Conservation (phyloP, 768 basidiomycete genomes). For the Lentinula guzmanii region DNA sequence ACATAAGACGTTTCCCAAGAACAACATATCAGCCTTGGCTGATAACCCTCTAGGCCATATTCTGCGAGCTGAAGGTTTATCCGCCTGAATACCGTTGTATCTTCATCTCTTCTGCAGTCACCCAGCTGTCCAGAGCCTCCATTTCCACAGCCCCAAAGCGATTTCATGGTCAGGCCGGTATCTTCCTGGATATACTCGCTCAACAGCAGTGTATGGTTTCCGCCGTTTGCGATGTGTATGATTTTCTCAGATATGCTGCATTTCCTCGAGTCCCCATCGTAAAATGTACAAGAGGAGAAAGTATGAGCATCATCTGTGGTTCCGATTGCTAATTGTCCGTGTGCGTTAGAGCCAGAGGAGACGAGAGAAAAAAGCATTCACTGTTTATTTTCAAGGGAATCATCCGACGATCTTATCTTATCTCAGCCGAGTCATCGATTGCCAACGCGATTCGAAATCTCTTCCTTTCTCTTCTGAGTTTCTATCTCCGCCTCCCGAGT, state of each 20-base stretch:
- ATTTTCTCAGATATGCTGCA: constrained; percentile 19
- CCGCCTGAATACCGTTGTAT: constrained; percentile 35
- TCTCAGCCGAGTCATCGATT: not conserved
- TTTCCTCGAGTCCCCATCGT: not conserved
- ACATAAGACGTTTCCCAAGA: constrained; percentile 86
- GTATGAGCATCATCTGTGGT: constrained; percentile 38
- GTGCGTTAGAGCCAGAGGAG: constrained; percentile 45
- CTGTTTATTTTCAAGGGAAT: not conserved
- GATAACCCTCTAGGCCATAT: constrained; percentile 33
- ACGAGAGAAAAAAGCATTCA: constrained; percentile 17
- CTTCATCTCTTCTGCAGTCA: constrained; percentile 13
- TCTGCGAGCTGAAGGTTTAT: constrained; percentile 34
- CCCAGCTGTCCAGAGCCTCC: constrained; percentile 72
- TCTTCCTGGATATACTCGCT: constrained; percentile 20
- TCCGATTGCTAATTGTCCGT: constrained; percentile 44
- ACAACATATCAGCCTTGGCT: constrained; percentile 46
- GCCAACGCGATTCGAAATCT: not conserved
- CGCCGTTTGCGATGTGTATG: constrained; percentile 56
- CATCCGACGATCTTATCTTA: not conserved
- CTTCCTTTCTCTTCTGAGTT: not conserved
- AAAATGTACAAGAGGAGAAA: constrained; percentile 37
- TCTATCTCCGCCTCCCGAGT: not conserved
- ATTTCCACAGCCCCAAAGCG: constrained; percentile 76
- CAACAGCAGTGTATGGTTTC: constrained; percentile 76
- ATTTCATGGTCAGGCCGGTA: constrained; percentile 14